phyloP scores from a whole-genome alignment of 805 yeast species.

The Sungouiozyma intestinalis region DNA sequence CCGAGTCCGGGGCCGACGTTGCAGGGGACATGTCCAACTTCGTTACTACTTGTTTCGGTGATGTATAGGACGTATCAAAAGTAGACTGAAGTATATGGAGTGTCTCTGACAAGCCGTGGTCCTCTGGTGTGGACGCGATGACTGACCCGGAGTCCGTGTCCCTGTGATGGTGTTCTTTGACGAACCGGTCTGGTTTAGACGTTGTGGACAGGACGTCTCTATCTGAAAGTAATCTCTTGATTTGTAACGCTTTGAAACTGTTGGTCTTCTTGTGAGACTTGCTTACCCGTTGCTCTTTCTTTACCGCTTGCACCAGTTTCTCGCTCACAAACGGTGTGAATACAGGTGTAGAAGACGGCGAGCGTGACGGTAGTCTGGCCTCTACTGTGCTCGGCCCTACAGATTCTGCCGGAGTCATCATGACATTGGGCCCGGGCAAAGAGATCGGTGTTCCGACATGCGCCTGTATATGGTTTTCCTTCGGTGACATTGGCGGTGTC shows the following conservation, averaged over 20 bases:
- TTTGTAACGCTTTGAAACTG: constrained; percentile 28
- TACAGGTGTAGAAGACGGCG: background rate
- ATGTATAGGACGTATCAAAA: background rate
- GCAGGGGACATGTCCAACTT: constrained; percentile 1
- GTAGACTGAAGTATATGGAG: constrained; percentile 6
- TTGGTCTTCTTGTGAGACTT: constrained; percentile 26
- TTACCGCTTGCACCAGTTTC: constrained; percentile 23
- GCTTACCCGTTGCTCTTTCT: constrained; percentile 5
- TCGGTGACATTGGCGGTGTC: constrained; percentile 26
- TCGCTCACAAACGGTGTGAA: constrained; percentile 12
- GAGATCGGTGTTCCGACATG: background rate
- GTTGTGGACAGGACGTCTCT: constrained; percentile 23
- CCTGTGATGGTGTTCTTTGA: constrained; percentile 2
- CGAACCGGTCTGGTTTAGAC: too few relatives aligned
- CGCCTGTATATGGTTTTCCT: too few relatives aligned
- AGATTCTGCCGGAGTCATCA: background rate
- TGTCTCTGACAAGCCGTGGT: constrained; percentile 8
- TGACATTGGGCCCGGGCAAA: too few relatives aligned
- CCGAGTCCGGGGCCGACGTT: constrained; percentile 3
- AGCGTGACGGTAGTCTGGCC: background rate
- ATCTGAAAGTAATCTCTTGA: constrained; percentile 23
- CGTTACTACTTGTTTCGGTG: background rate
- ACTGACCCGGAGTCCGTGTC: constrained; percentile 2
- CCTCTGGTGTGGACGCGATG: constrained; percentile 8
- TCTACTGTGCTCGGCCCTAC: background rate